Base-by-base conservation (phyloP, 805 yeast genomes). In the Kluyveromyces starmeri region DNA sequence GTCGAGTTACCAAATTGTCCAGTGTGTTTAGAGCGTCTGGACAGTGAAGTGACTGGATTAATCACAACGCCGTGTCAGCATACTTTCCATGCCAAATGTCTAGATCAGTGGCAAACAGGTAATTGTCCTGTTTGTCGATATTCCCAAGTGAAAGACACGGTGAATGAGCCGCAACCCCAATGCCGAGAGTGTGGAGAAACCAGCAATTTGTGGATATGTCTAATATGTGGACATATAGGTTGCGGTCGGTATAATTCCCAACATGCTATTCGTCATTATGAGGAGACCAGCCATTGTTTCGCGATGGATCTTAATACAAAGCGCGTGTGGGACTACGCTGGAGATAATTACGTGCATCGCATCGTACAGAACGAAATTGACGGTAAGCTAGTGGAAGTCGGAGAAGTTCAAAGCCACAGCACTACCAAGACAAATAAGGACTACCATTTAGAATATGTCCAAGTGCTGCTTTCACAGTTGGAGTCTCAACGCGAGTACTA, bases 241-340 rank as follows among this genome's bases (percentile, higher is more conserved):
- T 86, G 96, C 60, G 89, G 94, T 26, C 60, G 96, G 41, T 86
- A 86, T 54, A 83, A 84, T 34, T 71, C 71, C 20, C 86, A 81
- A 33, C 96, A 86, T 61, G 94, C 95, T 0, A 73, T 84, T 34
- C 73, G 78, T 40, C 96, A 86, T 57, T 88, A 73, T 53, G 73
- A 77, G 12, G 64, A 65, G 7, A 79, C 94, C 0, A 77, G 80
- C 5, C 96, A 86, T 55, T 83, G 95, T 47, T 86, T 83, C 61
- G 82, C 95, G 0, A 85, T 86, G 95, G 95, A 86, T 50, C 64
- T 83, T 29, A 59, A 67, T 8, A 73, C 94, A 0, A 92, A 86
- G 41, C 65, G 96, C 26, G 95, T 86, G 1, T 86, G 96, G 96
- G 96, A 86, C 54, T 86, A 86, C 53, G 86, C 88, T 0, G 88